Evolutionary conservation across 768 basidiomycete species (phyloP), one percentile per base, ranked within the genome.

Genomic region (Podaxis rugospora): DNA sequence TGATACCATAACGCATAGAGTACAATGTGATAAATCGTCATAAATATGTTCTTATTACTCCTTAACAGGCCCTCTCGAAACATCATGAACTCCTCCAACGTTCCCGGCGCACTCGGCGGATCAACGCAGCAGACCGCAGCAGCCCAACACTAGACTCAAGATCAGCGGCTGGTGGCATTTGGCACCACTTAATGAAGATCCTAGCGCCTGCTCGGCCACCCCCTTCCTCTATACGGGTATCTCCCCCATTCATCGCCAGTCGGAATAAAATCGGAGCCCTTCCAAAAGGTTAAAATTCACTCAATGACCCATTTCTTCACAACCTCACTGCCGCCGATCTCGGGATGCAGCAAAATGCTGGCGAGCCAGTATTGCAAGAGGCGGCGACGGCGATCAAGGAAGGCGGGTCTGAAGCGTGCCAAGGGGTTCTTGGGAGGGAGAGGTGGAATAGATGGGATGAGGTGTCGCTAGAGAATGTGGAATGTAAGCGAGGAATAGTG

Each of bases 361-460:
- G 83, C 79, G 2, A 91, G 83, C 86, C 87, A 91, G 59, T 83
- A 80, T 68, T 90, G 82, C 2, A 90, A 75, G 11, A 78, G 76
- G 37, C 81, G 78, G 6, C 87, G 76, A 10, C 89, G 78, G 11
- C 77, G 78, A 52, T 90, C 87, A 2, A 90, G 80, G 71, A 91
- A 90, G 0, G 80, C 82, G 0, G 85, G 81, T 10, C 89, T 76
- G 66, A 87, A 90, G 23, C 85, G 83, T 1, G 88, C 79, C 0
- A 90, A 74, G 0, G 89, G 83, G 0, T 83, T 79, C 72, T 90
- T 91, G 0, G 89, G 87, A 0, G 89, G 89, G 3, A 91, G 78
- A 2, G 74, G 51, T 1, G 88, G 88, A 14, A 91, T 71, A 53
- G 77, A 77, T 18, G 75, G 71, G 13, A 76, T 76, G 49, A 80